Evolutionary conservation across 257 asterid species (phyloP).

Genomic region (Primulina eburnea): DNA sequence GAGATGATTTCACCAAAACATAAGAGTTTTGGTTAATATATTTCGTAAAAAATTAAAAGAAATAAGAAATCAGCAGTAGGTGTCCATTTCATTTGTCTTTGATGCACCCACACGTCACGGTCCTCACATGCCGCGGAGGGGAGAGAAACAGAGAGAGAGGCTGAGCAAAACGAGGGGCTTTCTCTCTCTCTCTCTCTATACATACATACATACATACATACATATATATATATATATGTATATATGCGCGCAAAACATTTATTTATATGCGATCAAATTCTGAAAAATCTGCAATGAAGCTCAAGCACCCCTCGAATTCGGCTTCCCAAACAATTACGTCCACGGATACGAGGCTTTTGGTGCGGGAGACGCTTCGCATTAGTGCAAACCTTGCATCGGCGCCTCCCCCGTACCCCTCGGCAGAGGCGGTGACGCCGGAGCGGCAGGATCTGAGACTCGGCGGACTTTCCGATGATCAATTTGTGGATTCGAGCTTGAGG

Average conservation of each 20-base stretch:
- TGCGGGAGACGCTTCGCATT: constrained; percentile 90
- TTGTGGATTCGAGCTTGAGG: constrained; percentile 69
- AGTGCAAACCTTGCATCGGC: constrained; percentile 97
- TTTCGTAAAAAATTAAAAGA: too few relatives aligned
- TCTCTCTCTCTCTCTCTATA: constrained; percentile 26
- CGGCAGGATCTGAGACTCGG: constrained; percentile 47
- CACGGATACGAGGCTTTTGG: constrained; percentile 68
- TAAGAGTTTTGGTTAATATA: too few relatives aligned
- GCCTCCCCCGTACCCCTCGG: constrained; percentile 40
- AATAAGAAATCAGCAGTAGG: too few relatives aligned
- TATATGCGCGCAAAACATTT: background rate
- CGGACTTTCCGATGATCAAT: constrained; percentile 60
- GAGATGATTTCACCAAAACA: too few relatives aligned
- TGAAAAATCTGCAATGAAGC: constrained; percentile 51
- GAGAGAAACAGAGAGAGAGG: constrained; percentile 4
- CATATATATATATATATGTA: too few relatives aligned
- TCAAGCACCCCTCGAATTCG: constrained; percentile 57
- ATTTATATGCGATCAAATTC: constrained; percentile 3
- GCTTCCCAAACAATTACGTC: constrained; percentile 66
- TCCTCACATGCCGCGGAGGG: constrained; percentile 9
- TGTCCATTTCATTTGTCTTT: background rate
- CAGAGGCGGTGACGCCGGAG: constrained; percentile 26
- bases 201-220: too few relatives aligned
- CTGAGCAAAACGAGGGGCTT: constrained; percentile 21
- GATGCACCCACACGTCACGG: constrained; percentile 21